These are phyloP conservation scores for Alternaria ethzedia DNA, from an alignment of 2,329 filamentous ascomycete species.

Conservation along the genomic window DNA sequence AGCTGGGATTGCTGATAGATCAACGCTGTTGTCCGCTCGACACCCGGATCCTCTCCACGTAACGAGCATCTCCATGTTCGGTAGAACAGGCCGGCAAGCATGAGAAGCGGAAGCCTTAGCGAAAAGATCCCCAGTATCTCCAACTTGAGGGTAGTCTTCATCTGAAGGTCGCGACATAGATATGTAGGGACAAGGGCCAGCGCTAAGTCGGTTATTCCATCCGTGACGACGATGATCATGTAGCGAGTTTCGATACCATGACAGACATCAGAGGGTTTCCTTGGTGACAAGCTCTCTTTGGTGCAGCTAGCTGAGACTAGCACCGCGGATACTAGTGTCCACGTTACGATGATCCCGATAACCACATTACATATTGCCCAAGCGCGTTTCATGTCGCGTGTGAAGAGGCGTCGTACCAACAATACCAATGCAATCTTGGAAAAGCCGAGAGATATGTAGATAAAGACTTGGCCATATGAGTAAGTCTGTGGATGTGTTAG, in stretches of 20 bases:
- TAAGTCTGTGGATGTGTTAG: not conserved
- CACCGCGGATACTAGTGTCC: constrained; percentile 16
- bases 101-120: constrained; percentile 26
- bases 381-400: constrained; percentile 30
- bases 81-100: not conserved
- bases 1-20: not conserved
- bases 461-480: constrained; percentile 19
- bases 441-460: constrained; percentile 33
- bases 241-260: constrained; percentile 24
- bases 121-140: constrained; percentile 37
- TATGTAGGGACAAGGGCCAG: constrained; percentile 30
- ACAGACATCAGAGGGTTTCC: constrained; percentile 19
- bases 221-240: constrained; percentile 22
- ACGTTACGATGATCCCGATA: constrained; percentile 18
- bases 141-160: constrained; percentile 30
- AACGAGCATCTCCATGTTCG: not conserved
- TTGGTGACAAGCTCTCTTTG: constrained; percentile 7
- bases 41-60: not conserved
- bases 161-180: constrained; percentile 34
- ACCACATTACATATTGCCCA: constrained; percentile 32
- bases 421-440: constrained; percentile 36
- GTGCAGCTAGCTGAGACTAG: not conserved
- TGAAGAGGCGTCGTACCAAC: constrained; percentile 39
- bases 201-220: constrained; percentile 30
- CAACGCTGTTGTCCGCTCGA: not conserved